phyloP scores from a whole-genome alignment of 2,329 filamentous ascomycete genomes.

The Fusarium piperis region DNA sequence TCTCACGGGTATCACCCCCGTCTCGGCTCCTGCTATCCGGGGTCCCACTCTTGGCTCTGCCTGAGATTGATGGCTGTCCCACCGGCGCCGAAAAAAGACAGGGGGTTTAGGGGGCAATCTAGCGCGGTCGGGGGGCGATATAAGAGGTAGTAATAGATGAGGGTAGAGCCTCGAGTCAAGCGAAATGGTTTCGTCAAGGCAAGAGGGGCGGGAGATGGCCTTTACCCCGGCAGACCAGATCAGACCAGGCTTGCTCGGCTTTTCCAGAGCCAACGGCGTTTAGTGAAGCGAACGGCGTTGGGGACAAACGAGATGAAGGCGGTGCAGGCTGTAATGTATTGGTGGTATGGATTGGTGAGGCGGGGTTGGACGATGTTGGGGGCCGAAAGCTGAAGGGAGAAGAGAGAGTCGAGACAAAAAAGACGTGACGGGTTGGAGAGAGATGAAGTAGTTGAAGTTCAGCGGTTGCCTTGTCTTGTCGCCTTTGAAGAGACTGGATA shows the following conservation, averaged over 20 bases:
- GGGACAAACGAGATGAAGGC: slow-evolving; percentile 30
- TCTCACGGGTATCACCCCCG: slow-evolving; percentile 27
- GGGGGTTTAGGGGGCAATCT: slow-evolving; percentile 15
- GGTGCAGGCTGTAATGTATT: slow-evolving; percentile 10
- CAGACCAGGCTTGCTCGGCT: neutral
- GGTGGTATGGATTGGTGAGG: slow-evolving; percentile 8
- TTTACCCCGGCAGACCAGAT: neutral
- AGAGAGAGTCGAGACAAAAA: neutral
- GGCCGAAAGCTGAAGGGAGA: slow-evolving; percentile 15
- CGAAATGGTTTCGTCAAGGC: neutral
- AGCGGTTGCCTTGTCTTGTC: neutral
- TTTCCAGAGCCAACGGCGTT: slow-evolving; percentile 20
- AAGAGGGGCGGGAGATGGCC: neutral
- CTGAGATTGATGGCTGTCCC: slow-evolving; percentile 17
- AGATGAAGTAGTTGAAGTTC: neutral
- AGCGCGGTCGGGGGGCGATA: slow-evolving; percentile 14
- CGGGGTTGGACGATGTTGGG: slow-evolving; percentile 24
- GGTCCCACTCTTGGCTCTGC: slow-evolving; percentile 38
- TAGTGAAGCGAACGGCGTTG: slow-evolving; percentile 25
- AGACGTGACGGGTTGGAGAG: neutral
- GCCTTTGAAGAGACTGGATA: neutral
- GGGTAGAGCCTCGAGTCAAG: neutral
- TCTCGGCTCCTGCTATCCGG: slow-evolving; percentile 41
- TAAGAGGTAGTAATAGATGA: slow-evolving; percentile 3
- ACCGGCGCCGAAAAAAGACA: slow-evolving; percentile 9